Percentiles rank a stretch among this genome's conserved stretches.
Evolutionary conservation across 257 asterid species (phyloP).

Genomic region (Paraleonurus japonicus): DNA sequence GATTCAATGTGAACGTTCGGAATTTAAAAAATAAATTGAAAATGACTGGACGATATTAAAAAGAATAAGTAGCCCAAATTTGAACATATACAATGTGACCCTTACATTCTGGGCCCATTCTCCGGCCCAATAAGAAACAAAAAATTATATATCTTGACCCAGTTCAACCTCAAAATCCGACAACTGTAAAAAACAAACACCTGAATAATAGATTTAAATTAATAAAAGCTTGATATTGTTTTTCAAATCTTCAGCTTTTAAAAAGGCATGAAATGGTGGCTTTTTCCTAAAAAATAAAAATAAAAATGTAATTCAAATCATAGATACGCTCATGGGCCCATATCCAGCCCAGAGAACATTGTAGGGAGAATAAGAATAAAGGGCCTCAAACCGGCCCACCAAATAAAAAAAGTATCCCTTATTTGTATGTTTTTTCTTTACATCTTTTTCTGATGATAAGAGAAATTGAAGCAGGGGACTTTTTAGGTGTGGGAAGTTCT

Average conservation of each 20-base stretch:
- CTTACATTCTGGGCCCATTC: background rate
- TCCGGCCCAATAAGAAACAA: background rate
- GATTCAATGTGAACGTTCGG: too few species aligned
- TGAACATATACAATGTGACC: background rate
- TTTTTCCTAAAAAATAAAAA: background rate
- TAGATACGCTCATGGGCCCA: slow-evolving; percentile 22
- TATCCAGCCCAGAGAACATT: slow-evolving; percentile 26
- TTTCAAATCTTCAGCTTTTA: background rate
- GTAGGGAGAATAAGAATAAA: slow-evolving; percentile 36
- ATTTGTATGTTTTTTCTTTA: slow-evolving; percentile 19
- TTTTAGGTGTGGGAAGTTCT: slow-evolving; percentile 8
- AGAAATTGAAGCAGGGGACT: background rate
- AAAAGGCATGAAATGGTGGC: background rate
- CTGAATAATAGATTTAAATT: background rate
- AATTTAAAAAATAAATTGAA: too few species aligned
- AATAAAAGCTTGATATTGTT: slow-evolving; percentile 15
- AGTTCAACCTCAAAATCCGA: background rate
- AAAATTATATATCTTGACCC: background rate
- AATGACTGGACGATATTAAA: too few species aligned
- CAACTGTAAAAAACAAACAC: background rate
- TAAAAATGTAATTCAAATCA: background rate
- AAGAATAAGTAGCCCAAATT: too few species aligned
- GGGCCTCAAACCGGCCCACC: slow-evolving; percentile 24
- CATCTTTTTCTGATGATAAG: slow-evolving; percentile 11
- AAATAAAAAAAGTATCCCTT: slow-evolving; percentile 19